phyloP scores from a whole-genome alignment of 495 filamentous ascomycete species.

The Sordaria brevicollis region DNA sequence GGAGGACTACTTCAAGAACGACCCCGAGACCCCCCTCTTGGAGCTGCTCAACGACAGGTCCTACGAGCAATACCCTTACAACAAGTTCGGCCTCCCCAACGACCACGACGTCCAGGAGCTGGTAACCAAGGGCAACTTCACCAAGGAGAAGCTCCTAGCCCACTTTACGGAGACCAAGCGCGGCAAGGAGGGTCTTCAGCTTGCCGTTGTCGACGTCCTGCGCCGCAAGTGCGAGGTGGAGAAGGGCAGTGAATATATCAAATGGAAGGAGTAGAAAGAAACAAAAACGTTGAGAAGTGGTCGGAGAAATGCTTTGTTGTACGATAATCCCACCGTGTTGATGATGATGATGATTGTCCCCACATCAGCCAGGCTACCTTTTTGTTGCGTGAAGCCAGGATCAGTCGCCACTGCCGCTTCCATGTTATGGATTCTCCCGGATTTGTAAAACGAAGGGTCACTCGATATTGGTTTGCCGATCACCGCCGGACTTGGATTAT shows the following conservation, averaged over 20 bases:
- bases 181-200: conserved; percentile 45
- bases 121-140: conserved; percentile 31
- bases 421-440: not conserved
- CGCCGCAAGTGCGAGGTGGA: conserved; percentile 33
- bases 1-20: conserved; percentile 48
- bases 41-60: conserved; percentile 36
- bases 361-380: not conserved
- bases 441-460: not conserved
- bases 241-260: conserved; percentile 19
- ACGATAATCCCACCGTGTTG: not conserved
- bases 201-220: conserved; percentile 49
- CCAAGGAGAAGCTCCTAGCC: conserved; percentile 32
- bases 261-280: conserved; percentile 23
- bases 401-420: not conserved
- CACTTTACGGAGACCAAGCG: conserved; percentile 33
- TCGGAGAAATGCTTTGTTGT: not conserved
- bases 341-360: not conserved
- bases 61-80: conserved; percentile 62
- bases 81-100: conserved; percentile 53
- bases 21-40: conserved; percentile 32
- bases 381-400: too few species aligned
- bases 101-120: conserved; percentile 57
- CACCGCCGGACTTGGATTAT: not conserved
- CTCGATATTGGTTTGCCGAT: not conserved
- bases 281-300: not conserved